A percentile compares a stretch with the other conserved stretches of the same genome.
Evolutionary conservation across 1,284 basidiomycete species (phyloP).

Genomic region (Thelephora terrestris): DNA sequence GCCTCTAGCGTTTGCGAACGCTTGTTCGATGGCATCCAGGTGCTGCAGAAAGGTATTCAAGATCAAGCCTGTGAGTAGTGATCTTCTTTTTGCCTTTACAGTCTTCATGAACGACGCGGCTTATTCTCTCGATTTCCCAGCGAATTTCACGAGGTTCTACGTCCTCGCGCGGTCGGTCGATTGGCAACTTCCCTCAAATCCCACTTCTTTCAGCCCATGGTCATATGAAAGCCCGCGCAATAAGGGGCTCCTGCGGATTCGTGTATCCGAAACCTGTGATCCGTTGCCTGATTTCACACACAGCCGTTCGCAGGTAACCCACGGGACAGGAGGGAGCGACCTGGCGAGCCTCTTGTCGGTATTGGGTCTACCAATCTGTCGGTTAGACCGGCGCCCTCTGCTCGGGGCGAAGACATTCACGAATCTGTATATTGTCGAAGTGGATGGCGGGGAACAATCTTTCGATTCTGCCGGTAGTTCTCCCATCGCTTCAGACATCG

Average conservation of each 20-base stretch:
- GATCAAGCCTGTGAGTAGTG: slow-evolving; percentile 40
- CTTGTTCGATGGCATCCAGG: slow-evolving; percentile 45
- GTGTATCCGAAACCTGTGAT: too few species aligned
- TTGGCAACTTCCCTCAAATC: slow-evolving; percentile 12
- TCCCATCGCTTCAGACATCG: too few species aligned
- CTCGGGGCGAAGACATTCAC: slow-evolving; percentile 37
- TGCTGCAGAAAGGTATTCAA: slow-evolving; percentile 53
- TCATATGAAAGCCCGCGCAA: too few species aligned
- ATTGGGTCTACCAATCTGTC: slow-evolving; percentile 25
- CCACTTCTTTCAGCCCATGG: neutral
- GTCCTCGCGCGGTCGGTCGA: slow-evolving; percentile 31
- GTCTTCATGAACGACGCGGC: neutral
- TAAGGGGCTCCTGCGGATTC: too few species aligned
- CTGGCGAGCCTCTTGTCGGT: slow-evolving; percentile 16
- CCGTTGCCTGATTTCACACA: slow-evolving; percentile 4
- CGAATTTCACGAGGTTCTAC: slow-evolving; percentile 57
- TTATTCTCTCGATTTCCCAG: slow-evolving; percentile 23
- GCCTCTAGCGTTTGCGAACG: slow-evolving; percentile 54
- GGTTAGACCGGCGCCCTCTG: slow-evolving; percentile 58
- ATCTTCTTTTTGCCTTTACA: neutral
- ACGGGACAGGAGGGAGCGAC: neutral
- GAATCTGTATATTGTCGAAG: slow-evolving; percentile 38
- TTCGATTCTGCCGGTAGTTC: neutral
- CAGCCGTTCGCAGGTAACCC: slow-evolving; percentile 11
- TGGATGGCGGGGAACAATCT: slow-evolving; percentile 15